These are phyloP conservation scores for Neurospora sp. DNA, from an alignment of 495 filamentous ascomycete species.

Conservation along the genomic window DNA sequence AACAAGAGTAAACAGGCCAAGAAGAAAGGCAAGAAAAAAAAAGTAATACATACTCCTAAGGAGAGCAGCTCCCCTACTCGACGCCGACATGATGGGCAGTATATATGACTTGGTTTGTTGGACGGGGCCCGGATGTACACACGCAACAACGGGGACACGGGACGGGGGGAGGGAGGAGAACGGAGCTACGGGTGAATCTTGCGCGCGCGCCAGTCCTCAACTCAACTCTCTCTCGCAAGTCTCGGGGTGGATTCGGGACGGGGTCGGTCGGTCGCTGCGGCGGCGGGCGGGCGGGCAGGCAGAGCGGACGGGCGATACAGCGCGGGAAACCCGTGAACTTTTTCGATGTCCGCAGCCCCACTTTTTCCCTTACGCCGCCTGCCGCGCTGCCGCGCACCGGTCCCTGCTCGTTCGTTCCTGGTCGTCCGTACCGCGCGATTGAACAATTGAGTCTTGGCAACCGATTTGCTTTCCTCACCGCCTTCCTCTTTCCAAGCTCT, in stretches of 20 bases:
- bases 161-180: not conserved
- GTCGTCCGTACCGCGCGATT: not conserved
- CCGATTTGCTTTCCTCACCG: not conserved
- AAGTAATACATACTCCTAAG: constrained; percentile 28
- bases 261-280: not conserved
- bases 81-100: constrained; percentile 35
- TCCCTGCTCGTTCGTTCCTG: constrained; percentile 2
- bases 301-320: not conserved
- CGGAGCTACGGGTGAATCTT: not conserved
- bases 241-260: not conserved
- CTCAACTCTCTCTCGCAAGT: not conserved
- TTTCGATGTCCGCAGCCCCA: constrained; percentile 15
- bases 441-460: not conserved
- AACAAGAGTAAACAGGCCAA: not conserved
- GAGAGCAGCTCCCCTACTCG: constrained; percentile 40
- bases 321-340: constrained; percentile 18
- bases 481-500: not conserved
- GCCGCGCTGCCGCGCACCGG: not conserved
- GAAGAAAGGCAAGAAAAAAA: not conserved
- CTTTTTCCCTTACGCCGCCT: not conserved
- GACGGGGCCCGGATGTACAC: not conserved
- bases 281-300: not conserved
- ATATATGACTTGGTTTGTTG: constrained; percentile 1
- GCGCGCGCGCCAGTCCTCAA: not conserved
- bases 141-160: not conserved